These are phyloP conservation scores for Wilcoxina mikolae DNA, from an alignment of 495 filamentous ascomycete genomes.

Conservation along the genomic window DNA sequence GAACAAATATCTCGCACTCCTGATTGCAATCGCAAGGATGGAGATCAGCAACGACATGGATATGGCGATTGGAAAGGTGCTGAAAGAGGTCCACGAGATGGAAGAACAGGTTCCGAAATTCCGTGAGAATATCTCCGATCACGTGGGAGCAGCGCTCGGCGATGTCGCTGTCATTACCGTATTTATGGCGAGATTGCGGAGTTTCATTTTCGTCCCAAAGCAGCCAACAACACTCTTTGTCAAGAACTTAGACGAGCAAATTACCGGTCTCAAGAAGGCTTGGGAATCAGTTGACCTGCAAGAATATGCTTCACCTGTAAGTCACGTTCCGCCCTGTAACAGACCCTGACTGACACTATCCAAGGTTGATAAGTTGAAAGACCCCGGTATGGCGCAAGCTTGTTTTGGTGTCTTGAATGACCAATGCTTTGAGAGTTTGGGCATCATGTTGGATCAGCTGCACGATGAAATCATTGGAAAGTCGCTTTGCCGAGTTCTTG, in stretches of 20 bases:
- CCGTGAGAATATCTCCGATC: constrained; percentile 12
- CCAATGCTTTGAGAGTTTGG: background rate
- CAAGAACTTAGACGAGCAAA: background rate
- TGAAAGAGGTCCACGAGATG: constrained; percentile 8
- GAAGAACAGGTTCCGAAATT: constrained; percentile 9
- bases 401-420: constrained; percentile 3
- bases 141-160: constrained; percentile 12
- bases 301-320: constrained; percentile 8
- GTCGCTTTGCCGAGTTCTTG: background rate
- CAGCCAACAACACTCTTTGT: background rate
- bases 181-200: constrained; percentile 10
- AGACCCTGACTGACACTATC: background rate
- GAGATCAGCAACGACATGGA: background rate
- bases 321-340: background rate
- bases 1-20: constrained; percentile 7
- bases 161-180: constrained; percentile 11
- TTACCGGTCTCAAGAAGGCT: background rate
- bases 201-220: constrained; percentile 3
- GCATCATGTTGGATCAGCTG: background rate
- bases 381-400: background rate
- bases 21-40: constrained; percentile 4
- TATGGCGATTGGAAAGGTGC: background rate
- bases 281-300: constrained; percentile 4
- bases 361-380: constrained; percentile 10
- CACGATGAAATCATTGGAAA: background rate